Evolutionary conservation across 805 yeast species (phyloP), one percentile per base, ranked within the genome.

Genomic region (Kregervanrija pseudodelftensis): DNA sequence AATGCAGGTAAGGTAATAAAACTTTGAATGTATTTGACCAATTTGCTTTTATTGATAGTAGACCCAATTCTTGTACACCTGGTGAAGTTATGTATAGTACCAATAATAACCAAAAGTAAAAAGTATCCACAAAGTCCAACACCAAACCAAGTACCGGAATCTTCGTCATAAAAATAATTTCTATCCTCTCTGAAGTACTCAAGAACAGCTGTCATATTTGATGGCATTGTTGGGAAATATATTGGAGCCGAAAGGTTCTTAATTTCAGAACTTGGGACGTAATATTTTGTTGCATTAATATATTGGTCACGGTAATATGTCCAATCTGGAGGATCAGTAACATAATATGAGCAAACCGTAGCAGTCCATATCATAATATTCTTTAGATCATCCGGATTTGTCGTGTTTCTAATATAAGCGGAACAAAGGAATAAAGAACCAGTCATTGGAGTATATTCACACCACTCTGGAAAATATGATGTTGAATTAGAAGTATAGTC

Each of bases 1-100:
- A 60, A 40, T 0, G 78, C 72, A n/a, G 79, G 77, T 2, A 69
- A 49, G 0, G 69, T 58, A 8, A 73, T 36, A 17, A 56, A 50
- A 8, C 61, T 58, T 47, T 76, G 57, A 37, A 66, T 47, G 49
- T 56, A 47, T 42, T 67, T 70, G 3, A 65, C 45, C 5, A 58
- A 11, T 16, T 22, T 30, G 3, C 47, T 42, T 10, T 37, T 39
- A 15, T 48, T 49, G 1, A 49, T 13, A 3, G 63, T 61, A 46
- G 58, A 65, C 0, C 56, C 65, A n/a, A 67, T 42, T 16, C 59
- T 52, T 2, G 53, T 44, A n/a, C 46, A 58, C 22, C 46, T 56
- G 56, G 53, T 67, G 52, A 37, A 67, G 43, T 68, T 67, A 52
- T 49, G 49, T 3, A 56, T n/a, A 11, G 66, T 63, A 16, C 68